Percentiles rank a stretch among this genome's conserved stretches.
These are phyloP conservation scores for Colletotrichum sp. DNA, from an alignment of 2,329 filamentous ascomycete genomes.

Conservation along the genomic window DNA sequence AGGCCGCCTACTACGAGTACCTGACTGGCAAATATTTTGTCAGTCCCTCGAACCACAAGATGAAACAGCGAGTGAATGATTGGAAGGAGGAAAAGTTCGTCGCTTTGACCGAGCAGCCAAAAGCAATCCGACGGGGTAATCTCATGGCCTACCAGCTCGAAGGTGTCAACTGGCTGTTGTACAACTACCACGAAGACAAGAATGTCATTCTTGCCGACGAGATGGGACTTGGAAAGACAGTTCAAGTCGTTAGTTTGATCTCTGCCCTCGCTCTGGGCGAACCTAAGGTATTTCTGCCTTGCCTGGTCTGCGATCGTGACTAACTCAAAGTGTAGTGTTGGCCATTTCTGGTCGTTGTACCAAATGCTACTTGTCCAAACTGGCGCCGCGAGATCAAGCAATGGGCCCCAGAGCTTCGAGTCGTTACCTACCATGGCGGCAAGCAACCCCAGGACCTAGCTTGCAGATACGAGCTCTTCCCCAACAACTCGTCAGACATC, in stretches of 20 bases:
- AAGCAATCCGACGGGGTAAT: conserved; percentile 74
- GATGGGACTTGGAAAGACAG: conserved; percentile 97
- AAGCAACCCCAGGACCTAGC: conserved; percentile 75
- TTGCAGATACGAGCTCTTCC: conserved; percentile 85
- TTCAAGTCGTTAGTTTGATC: conserved; percentile 87
- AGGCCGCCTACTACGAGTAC: conserved; percentile 84
- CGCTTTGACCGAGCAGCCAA: conserved; percentile 74
- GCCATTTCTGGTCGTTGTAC: conserved; percentile 92
- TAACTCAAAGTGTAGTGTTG: conserved; percentile 59
- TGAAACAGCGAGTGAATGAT: conserved; percentile 71
- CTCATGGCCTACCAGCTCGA: conserved; percentile 95
- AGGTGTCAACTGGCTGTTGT: conserved; percentile 93
- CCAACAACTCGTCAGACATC: conserved; percentile 66
- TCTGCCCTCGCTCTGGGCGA: conserved; percentile 71
- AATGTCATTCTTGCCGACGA: conserved; percentile 95
- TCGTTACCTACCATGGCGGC: conserved; percentile 92
- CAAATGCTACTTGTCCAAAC: conserved; percentile 95
- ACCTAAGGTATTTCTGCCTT: conserved; percentile 46
- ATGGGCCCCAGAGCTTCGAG: conserved; percentile 84
- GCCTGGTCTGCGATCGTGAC: not conserved
- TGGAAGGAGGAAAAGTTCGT: conserved; percentile 71
- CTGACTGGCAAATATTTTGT: conserved; percentile 77
- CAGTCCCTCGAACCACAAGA: conserved; percentile 56
- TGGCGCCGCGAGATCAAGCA: conserved; percentile 96
- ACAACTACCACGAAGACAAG: conserved; percentile 80